Conservation (phyloP, 2,329 filamentous ascomycete species). For the Cordyceps sp. region DNA sequence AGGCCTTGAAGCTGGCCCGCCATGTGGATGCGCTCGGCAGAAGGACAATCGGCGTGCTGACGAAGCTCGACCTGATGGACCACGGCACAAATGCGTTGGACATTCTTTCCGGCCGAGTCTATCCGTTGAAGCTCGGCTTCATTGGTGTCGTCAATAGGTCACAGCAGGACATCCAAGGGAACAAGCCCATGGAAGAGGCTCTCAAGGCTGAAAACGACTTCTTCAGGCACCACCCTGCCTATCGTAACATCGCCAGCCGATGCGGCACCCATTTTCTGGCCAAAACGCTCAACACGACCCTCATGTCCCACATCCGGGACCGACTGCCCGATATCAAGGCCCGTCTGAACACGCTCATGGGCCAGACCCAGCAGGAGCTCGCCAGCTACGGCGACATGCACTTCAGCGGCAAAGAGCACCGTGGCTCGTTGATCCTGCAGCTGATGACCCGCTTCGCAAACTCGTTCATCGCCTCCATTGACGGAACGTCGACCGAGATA, state of each 20-base stretch:
- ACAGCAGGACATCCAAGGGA: slow-evolving; percentile 92
- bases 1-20: slow-evolving; percentile 87
- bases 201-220: slow-evolving; percentile 83
- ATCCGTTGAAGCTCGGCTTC: slow-evolving; percentile 91
- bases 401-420: slow-evolving; percentile 92
- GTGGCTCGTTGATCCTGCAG: slow-evolving; percentile 85
- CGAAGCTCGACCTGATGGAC: slow-evolving; percentile 96
- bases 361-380: slow-evolving; percentile 96
- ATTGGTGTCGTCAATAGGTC: slow-evolving; percentile 97
- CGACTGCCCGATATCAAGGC: slow-evolving; percentile 96
- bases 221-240: slow-evolving; percentile 92
- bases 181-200: slow-evolving; percentile 87
- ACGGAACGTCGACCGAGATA: slow-evolving; percentile 95
- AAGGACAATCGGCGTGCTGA: slow-evolving; percentile 90
- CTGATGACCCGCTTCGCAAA: slow-evolving; percentile 97
- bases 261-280: slow-evolving; percentile 91
- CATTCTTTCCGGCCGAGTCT: slow-evolving; percentile 92
- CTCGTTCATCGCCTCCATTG: slow-evolving; percentile 95
- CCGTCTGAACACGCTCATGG: slow-evolving; percentile 93
- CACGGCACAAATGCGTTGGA: slow-evolving; percentile 96
- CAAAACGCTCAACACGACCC: slow-evolving; percentile 83
- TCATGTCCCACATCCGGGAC: slow-evolving; percentile 94
- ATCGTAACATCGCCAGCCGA: slow-evolving; percentile 84
- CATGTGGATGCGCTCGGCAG: slow-evolving; percentile 92
- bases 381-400: slow-evolving; percentile 96